Percentiles rank a stretch among this genome's conserved stretches.
Evolutionary conservation across 495 filamentous ascomycete species (phyloP).

Genomic region (Sordaria brevicollis): DNA sequence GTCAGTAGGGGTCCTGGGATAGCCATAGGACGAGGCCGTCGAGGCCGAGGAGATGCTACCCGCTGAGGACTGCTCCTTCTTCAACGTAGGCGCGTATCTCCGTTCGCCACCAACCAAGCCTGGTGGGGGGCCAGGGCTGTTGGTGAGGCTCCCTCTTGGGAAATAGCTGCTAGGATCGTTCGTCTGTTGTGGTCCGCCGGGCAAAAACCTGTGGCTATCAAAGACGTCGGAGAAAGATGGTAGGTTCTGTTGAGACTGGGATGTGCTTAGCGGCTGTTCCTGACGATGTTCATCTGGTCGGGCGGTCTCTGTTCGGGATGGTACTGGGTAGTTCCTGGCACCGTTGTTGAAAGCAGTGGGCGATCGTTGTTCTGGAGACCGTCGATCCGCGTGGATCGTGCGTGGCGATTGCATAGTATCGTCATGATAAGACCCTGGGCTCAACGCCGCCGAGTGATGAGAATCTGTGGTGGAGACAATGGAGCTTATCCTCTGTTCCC

Average conservation of each 20-base stretch:
- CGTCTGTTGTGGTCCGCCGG: neutral
- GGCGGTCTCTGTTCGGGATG: conserved; percentile 6
- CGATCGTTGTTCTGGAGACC: conserved; percentile 13
- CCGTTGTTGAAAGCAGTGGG: conserved; percentile 11
- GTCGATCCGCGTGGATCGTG: conserved; percentile 6
- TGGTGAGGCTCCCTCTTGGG: conserved; percentile 1
- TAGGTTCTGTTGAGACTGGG: conserved; percentile 7
- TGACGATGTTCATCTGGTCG: conserved; percentile 11
- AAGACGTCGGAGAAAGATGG: conserved; percentile 28
- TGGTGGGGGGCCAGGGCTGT: conserved; percentile 10
- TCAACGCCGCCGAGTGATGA: conserved; percentile 16
- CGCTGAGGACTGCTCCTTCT: conserved; percentile 29
- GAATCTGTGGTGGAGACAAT: conserved; percentile 25
- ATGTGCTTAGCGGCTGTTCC: conserved; percentile 9
- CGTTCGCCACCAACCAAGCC: conserved; percentile 5
- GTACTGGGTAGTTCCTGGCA: conserved; percentile 5
- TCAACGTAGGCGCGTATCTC: conserved; percentile 17
- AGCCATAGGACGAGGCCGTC: conserved; percentile 12
- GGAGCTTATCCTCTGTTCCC: conserved; percentile 31
- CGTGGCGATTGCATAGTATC: conserved; percentile 26
- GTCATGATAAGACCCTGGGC: conserved; percentile 19
- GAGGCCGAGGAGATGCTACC: conserved; percentile 26
- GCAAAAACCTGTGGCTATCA: conserved; percentile 10
- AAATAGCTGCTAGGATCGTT: conserved; percentile 14
- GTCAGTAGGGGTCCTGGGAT: conserved; percentile 32